phyloP scores from a whole-genome alignment of 2,329 filamentous ascomycete genomes.

The Hortaea werneckii region DNA sequence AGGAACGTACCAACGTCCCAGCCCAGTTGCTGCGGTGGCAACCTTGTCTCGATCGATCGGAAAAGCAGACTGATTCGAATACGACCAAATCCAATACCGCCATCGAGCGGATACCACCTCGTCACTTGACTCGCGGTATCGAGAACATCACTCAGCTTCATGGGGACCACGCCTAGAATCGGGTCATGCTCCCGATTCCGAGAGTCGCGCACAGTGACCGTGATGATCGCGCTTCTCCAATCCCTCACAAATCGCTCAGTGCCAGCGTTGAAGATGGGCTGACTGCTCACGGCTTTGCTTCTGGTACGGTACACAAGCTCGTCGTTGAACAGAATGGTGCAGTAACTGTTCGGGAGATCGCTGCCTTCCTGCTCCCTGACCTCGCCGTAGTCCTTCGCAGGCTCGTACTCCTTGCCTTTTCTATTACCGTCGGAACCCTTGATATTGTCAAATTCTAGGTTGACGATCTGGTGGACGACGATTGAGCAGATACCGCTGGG shows the following conservation, averaged over 20 bases:
- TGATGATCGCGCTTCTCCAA: slow-evolving; percentile 80
- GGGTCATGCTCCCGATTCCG: slow-evolving; percentile 89
- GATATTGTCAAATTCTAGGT: slow-evolving; percentile 82
- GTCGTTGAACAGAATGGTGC: slow-evolving; percentile 83
- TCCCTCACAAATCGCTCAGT: slow-evolving; percentile 89
- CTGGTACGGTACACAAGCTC: slow-evolving; percentile 88
- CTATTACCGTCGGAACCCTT: slow-evolving; percentile 73
- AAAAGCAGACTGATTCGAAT: slow-evolving; percentile 83
- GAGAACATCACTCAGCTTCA: slow-evolving; percentile 81
- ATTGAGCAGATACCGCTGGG: slow-evolving; percentile 81
- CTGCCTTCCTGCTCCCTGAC: slow-evolving; percentile 74
- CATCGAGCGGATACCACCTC: slow-evolving; percentile 92
- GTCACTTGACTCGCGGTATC: slow-evolving; percentile 79
- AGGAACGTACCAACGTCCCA: slow-evolving; percentile 96
- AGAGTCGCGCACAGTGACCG: slow-evolving; percentile 77
- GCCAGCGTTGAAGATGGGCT: slow-evolving; percentile 94
- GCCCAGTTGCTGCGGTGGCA: slow-evolving; percentile 77
- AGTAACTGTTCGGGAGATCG: slow-evolving; percentile 80
- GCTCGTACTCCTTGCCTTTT: slow-evolving; percentile 80
- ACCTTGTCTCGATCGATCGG: slow-evolving; percentile 73
- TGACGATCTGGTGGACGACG: slow-evolving; percentile 89
- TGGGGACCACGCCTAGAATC: slow-evolving; percentile 80
- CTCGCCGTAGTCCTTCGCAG: slow-evolving; percentile 74
- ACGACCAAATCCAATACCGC: slow-evolving; percentile 81
- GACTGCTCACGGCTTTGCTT: slow-evolving; percentile 83